Evolutionary conservation across 192 early-diverging fungal genomes (phyloP), one percentile per base, ranked within the genome.

Genomic region (Gonapodya sp.): DNA sequence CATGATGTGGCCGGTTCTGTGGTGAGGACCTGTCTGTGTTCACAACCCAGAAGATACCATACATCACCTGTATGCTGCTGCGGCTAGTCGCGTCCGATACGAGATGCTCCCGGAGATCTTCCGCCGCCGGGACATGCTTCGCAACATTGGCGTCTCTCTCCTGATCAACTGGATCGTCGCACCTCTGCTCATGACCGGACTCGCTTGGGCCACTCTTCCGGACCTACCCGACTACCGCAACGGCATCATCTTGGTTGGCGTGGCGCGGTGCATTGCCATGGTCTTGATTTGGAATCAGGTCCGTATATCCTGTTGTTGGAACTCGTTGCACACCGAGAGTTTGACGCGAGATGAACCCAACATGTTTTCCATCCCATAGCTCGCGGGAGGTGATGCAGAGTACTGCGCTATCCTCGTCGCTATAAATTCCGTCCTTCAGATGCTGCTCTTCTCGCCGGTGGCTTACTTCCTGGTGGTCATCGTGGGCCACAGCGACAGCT

Each of bases 1-100:
- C 2, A 94, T 94, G 92, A 92, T 94, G 89, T 92, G 92, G 78
- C 93, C 93, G 1, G 91, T 94, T 8, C 85, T 94, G 8, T 64
- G 46, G 46, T 64, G 46, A 64, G 46, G 24, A 24, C 46, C 24
- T 64, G 46, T 24, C 46, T 8, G 8, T 8, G 24, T 64, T 8
- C 24, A 8, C 46, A 24, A 64, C 8, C 46, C 46, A 64, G 8
- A 64, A 16, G 46, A 16, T 64, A 8, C 46, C 46, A 16, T 24
- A 64, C 8, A 64, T 24, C 24, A 8, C 24, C 46, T 64, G 46
- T 64, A 24, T 8, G 46, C 8, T 64, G 24, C n/a, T 64, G 8
- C 46, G 46, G 8, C 8, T 14, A 92, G 90, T 79, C 86, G 86
- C 79, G 84, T 91, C 24, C 83, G 86, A 31, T 91, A 89, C 77